phyloP scores from a whole-genome alignment of 2,329 filamentous ascomycete genomes.

The Penicillium sp. region DNA sequence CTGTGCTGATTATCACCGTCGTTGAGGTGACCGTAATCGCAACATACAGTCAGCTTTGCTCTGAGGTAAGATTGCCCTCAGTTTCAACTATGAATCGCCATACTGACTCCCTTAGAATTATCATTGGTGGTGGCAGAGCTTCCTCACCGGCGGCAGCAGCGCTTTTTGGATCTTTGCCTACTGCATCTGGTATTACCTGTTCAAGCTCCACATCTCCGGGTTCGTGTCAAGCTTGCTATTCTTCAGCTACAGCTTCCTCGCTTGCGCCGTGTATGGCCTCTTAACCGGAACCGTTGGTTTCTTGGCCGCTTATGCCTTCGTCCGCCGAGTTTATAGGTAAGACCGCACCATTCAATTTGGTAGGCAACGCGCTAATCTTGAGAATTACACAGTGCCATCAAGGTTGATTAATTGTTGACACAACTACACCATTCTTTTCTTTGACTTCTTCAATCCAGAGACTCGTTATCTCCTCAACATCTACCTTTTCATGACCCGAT shows the following conservation, averaged over 20 bases:
- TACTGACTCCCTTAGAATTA: conserved; percentile 57
- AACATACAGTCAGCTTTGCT: conserved; percentile 77
- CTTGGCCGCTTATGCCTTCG: conserved; percentile 77
- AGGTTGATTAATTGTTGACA: conserved; percentile 27
- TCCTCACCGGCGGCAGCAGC: conserved; percentile 72
- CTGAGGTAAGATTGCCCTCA: conserved; percentile 54
- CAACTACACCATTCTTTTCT: background rate
- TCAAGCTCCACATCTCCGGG: conserved; percentile 75
- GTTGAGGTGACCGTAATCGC: conserved; percentile 80
- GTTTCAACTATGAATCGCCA: background rate
- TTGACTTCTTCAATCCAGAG: background rate
- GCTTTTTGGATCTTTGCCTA: conserved; percentile 80
- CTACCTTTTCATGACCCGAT: conserved; percentile 11
- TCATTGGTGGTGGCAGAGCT: conserved; percentile 91
- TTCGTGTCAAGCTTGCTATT: conserved; percentile 78
- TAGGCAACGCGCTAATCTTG: conserved; percentile 3
- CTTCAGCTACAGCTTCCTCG: conserved; percentile 80
- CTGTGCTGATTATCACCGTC: conserved; percentile 71
- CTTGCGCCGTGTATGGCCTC: conserved; percentile 76
- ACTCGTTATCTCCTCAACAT: background rate
- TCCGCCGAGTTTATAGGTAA: conserved; percentile 77
- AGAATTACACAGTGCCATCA: conserved; percentile 27
- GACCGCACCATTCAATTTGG: conserved; percentile 26
- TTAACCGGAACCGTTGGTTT: conserved; percentile 82
- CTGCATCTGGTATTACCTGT: conserved; percentile 79